These are phyloP conservation scores for Cercospora berteroae DNA, from an alignment of 2,329 filamentous ascomycete species.

Conservation along the genomic window DNA sequence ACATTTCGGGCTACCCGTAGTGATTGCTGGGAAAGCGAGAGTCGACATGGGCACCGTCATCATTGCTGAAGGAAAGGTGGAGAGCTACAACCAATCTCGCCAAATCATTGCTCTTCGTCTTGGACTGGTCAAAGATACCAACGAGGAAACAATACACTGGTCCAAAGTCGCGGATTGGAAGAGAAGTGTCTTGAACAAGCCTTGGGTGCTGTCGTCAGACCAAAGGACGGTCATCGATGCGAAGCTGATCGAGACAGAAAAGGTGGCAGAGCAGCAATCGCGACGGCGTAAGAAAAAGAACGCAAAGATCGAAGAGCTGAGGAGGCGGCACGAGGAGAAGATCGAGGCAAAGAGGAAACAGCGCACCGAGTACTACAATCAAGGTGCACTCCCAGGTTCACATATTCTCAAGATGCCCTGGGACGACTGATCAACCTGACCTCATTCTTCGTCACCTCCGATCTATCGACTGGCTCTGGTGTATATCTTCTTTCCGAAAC, in stretches of 20 bases:
- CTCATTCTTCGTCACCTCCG: background rate
- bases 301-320: slow-evolving; percentile 38
- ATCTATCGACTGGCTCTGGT: background rate
- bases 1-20: slow-evolving; percentile 44
- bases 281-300: slow-evolving; percentile 33
- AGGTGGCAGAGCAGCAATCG: slow-evolving; percentile 39
- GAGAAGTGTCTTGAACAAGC: slow-evolving; percentile 49
- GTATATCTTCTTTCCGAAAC: background rate
- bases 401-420: slow-evolving; percentile 25
- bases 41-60: slow-evolving; percentile 52
- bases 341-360: slow-evolving; percentile 42
- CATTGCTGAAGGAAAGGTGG: slow-evolving; percentile 58
- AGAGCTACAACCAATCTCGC: slow-evolving; percentile 49
- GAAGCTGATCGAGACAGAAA: slow-evolving; percentile 37
- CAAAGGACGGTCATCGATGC: slow-evolving; percentile 47
- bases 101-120: slow-evolving; percentile 58
- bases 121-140: slow-evolving; percentile 50
- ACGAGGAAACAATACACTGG: slow-evolving; percentile 56
- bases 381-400: slow-evolving; percentile 39
- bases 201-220: slow-evolving; percentile 52
- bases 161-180: slow-evolving; percentile 51
- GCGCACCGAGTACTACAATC: slow-evolving; percentile 37
- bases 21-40: slow-evolving; percentile 39
- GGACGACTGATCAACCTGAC: slow-evolving; percentile 12
- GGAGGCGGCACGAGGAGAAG: slow-evolving; percentile 41